phyloP scores from a whole-genome alignment of 2,329 filamentous ascomycete species.

The Sporothrix inflata region DNA sequence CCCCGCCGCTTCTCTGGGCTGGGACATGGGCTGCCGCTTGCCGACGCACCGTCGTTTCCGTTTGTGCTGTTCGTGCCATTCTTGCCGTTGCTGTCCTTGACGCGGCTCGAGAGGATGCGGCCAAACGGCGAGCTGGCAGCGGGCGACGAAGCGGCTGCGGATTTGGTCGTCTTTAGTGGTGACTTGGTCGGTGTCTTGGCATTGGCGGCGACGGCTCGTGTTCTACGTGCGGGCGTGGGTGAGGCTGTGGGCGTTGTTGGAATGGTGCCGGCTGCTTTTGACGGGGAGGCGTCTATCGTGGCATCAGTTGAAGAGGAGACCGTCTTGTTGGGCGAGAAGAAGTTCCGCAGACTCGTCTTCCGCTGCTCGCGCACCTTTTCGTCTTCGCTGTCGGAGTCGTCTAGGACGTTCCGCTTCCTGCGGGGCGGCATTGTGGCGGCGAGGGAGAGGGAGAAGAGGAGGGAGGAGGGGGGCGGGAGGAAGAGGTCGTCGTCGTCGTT shows the following conservation, averaged over 20 bases:
- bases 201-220: conserved; percentile 38
- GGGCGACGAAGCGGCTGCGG: conserved; percentile 29
- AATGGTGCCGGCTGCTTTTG: conserved; percentile 32
- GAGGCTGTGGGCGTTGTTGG: conserved; percentile 43
- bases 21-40: conserved; percentile 42
- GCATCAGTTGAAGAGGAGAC: conserved; percentile 39
- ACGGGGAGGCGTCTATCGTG: conserved; percentile 37
- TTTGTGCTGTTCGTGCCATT: conserved; percentile 27
- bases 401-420: conserved; percentile 60
- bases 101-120: conserved; percentile 28
- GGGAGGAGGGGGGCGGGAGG: conserved; percentile 2
- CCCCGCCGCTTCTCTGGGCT: conserved; percentile 50
- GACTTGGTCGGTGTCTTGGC: conserved; percentile 26
- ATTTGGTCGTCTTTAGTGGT: conserved; percentile 32
- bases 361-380: conserved; percentile 43
- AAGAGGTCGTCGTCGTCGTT: background rate
- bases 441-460: background rate
- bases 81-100: conserved; percentile 22
- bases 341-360: conserved; percentile 55
- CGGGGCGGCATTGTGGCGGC: conserved; percentile 57
- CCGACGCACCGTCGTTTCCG: conserved; percentile 30
- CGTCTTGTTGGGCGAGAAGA: conserved; percentile 54
- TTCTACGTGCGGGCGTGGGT: conserved; percentile 48
- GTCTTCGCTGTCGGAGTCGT: conserved; percentile 55
- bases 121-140: conserved; percentile 23